Evolutionary conservation across 2,329 filamentous ascomycete genomes (phyloP), one percentile per base, ranked within the genome.

Genomic region (Sporothrix dimorphospora): DNA sequence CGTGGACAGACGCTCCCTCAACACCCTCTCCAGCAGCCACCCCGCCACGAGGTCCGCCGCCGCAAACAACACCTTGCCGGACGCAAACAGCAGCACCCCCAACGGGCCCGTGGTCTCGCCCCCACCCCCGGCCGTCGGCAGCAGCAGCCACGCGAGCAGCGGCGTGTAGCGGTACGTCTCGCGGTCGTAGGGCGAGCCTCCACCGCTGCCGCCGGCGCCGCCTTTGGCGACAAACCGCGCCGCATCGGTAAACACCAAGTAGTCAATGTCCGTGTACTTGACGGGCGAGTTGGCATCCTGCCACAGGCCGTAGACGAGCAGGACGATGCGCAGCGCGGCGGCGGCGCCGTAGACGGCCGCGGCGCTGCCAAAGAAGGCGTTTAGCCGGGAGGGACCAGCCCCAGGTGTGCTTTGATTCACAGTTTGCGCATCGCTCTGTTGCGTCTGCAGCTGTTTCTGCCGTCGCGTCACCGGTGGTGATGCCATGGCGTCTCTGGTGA

Each of bases 241-340:
- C 34, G 96, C 96, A 81, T 98, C 95, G 66, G 96, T 98, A 85
- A 99, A 99, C 80, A 99, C 96, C 75, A 94, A 90, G 82, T 99
- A 99, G 85, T 99, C 96, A 78, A 99, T 98, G 82, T 99, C 96
- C 69, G 96, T 99, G 85, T 98, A 99, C 83, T 98, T 98, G 79
- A 99, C 84, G 16, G 95, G 91, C 8, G 94, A 97, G 82, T 94
- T 87, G 73, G 93, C 91, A 82, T 99, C 96, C 83, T 99, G 96
- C 85, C 93, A 94, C 73, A 94, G 88, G 72, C 96, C 95, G 81
- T 98, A 98, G 78, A 97, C 80, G 67, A 98, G 88, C 75, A 99
- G 90, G 42, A 84, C 80, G 6, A 89, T 79, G 73, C 96, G 93
- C 30, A 99, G 87, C 65, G 90, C 77, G 70, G 90, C 83, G 68